These are phyloP conservation scores for Cicer bijugum DNA, from an alignment of 306 rosid genomes.

Conservation along the genomic window DNA sequence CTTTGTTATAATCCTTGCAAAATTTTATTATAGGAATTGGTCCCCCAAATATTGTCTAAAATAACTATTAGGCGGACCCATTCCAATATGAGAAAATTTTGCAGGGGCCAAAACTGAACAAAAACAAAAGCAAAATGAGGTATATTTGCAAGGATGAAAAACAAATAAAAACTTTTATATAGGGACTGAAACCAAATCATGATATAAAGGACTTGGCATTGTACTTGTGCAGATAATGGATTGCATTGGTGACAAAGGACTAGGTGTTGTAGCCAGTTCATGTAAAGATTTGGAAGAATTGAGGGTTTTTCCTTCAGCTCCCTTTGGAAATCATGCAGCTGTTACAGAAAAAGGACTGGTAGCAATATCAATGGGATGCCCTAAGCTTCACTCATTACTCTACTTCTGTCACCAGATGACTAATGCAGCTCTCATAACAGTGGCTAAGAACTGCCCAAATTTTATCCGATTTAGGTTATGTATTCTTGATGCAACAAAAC, in stretches of 20 bases:
- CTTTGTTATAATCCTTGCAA: no score
- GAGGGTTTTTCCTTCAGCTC: conserved; percentile 85
- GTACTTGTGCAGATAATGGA: conserved; percentile 68
- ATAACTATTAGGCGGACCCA: no score
- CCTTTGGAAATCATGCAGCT: conserved; percentile 56
- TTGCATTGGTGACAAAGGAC: conserved; percentile 84
- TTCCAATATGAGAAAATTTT: no score
- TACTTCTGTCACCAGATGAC: conserved; percentile 96
- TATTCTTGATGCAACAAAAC: conserved; percentile 71
- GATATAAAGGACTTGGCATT: no score
- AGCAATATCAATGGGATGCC: conserved; percentile 82
- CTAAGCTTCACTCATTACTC: conserved; percentile 79
- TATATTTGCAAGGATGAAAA: no score
- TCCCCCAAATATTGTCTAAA: no score
- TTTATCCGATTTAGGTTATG: conserved; percentile 82
- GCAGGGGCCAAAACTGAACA: no score
- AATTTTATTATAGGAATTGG: no score
- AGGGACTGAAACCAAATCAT: no score
- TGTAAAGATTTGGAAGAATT: conserved; percentile 88
- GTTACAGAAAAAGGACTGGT: conserved; percentile 88
- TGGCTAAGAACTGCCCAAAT: conserved; percentile 89
- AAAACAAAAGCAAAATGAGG: no score
- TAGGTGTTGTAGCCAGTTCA: conserved; percentile 67
- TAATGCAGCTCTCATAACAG: conserved; percentile 86
- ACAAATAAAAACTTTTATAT: no score